Conservation (phyloP, 306 rosid genomes). For the Prunus armeniaca region DNA sequence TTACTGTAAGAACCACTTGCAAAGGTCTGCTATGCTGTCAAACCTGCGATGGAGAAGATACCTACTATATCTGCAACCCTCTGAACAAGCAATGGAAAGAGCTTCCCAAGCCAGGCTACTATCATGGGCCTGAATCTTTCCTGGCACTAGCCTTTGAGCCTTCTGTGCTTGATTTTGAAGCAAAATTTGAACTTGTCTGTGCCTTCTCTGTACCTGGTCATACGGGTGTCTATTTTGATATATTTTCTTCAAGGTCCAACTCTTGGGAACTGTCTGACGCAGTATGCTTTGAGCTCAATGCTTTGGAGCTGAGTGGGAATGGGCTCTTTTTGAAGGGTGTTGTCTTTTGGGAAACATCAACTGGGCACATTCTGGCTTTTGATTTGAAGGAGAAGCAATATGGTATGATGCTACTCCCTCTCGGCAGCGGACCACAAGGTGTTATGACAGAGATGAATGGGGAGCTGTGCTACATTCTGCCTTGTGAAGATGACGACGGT, state of each 20-base stretch:
- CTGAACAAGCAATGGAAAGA: constrained; percentile 19
- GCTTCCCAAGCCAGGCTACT: constrained; percentile 26
- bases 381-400: constrained; percentile 23
- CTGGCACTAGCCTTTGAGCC: constrained; percentile 33
- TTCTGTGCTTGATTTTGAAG: constrained; percentile 13
- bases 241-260: constrained; percentile 38
- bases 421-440: constrained; percentile 16
- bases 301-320: constrained; percentile 14
- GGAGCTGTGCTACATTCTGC: constrained; percentile 38
- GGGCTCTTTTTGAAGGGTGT: constrained; percentile 25
- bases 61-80: constrained; percentile 44
- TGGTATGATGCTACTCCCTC: constrained; percentile 26
- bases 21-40: constrained; percentile 43
- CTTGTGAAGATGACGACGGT: not conserved
- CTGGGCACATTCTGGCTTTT: constrained; percentile 26
- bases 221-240: constrained; percentile 21
- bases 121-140: constrained; percentile 24
- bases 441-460: constrained; percentile 21
- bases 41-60: not conserved
- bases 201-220: constrained; percentile 15
- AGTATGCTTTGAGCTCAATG: constrained; percentile 14
- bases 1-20: constrained; percentile 16
- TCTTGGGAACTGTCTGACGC: constrained; percentile 27
- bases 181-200: constrained; percentile 34
- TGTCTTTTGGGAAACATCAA: constrained; percentile 36